phyloP scores from a whole-genome alignment of 805 yeast genomes.

The Metschnikowia hibisci region DNA sequence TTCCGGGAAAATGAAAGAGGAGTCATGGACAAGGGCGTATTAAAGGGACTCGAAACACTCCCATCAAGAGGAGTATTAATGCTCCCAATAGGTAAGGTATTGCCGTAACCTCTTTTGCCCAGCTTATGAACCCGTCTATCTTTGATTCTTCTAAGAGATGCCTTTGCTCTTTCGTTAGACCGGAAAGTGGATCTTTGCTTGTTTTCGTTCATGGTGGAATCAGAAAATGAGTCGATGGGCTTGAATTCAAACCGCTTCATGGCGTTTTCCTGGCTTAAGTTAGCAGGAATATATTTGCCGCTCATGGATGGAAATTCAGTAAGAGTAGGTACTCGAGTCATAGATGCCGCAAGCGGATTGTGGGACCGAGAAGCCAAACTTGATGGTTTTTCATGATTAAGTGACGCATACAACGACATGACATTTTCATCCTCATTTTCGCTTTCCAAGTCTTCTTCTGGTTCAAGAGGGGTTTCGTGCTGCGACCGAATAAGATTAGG shows the following conservation, averaged over 20 bases:
- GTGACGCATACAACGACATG: slow-evolving; percentile 60
- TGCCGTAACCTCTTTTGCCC: slow-evolving; percentile 20
- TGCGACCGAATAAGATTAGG: slow-evolving; percentile 3
- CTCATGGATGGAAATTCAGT: slow-evolving; percentile 41
- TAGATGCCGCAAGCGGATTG: slow-evolving; percentile 10
- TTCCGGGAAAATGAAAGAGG: slow-evolving; percentile 1
- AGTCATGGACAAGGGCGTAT: slow-evolving; percentile 7
- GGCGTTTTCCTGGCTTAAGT: slow-evolving; percentile 15
- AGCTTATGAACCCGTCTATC: slow-evolving; percentile 52
- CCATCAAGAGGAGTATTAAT: not conserved
- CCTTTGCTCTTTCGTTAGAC: slow-evolving; percentile 61
- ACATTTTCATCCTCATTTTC: slow-evolving; percentile 63
- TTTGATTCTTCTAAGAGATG: slow-evolving; percentile 57
- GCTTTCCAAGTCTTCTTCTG: slow-evolving; percentile 28
- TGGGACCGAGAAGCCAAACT: slow-evolving; percentile 11
- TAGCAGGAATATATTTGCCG: slow-evolving; percentile 27
- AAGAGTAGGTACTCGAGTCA: slow-evolving; percentile 36
- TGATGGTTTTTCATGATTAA: slow-evolving; percentile 28
- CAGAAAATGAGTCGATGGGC: slow-evolving; percentile 14
- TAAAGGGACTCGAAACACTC: slow-evolving; percentile 22
- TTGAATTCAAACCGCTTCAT: slow-evolving; percentile 17
- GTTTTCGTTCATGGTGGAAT: slow-evolving; percentile 12
- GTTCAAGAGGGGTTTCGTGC: slow-evolving; percentile 5
- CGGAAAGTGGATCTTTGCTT: slow-evolving; percentile 22
- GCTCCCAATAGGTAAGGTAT: slow-evolving; percentile 3